Conservation (phyloP, 164 flowering plant genomes). For the Stephania cephalantha region DNA sequence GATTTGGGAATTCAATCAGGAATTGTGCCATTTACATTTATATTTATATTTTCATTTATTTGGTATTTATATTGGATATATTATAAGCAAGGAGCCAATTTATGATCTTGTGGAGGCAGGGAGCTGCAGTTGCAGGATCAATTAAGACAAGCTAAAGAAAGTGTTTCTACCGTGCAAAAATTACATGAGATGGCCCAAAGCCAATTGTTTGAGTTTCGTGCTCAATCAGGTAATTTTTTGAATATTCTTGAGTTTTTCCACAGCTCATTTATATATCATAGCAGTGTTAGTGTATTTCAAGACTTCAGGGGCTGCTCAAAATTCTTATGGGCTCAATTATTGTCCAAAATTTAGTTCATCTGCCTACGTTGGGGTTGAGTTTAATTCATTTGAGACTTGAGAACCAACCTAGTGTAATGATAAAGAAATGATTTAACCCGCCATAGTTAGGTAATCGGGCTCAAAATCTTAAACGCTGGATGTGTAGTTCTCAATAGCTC, state of each 20-base stretch:
- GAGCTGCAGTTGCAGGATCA: slow-evolving; percentile 88
- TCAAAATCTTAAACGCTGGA: too few relatives aligned
- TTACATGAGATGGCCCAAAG: slow-evolving; percentile 94
- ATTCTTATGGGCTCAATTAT: too few relatives aligned
- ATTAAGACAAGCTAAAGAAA: slow-evolving; percentile 80
- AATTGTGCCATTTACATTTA: neutral
- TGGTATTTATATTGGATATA: neutral
- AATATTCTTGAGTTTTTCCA: neutral
- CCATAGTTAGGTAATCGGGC: too few relatives aligned
- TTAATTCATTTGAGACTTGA: too few relatives aligned
- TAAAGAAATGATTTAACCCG: too few relatives aligned
- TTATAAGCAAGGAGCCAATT: slow-evolving; percentile 2
- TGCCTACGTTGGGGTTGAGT: too few relatives aligned
- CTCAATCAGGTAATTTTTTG: slow-evolving; percentile 72
- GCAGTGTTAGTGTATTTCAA: too few relatives aligned
- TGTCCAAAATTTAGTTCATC: too few relatives aligned
- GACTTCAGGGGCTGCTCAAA: too few relatives aligned
- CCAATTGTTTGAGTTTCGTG: slow-evolving; percentile 89
- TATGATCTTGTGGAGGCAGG: slow-evolving; percentile 34
- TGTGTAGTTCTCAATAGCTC: too few relatives aligned
- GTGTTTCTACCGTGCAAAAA: slow-evolving; percentile 90
- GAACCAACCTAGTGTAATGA: too few relatives aligned
- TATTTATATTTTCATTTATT: neutral
- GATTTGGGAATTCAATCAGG: neutral
- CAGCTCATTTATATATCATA: neutral